Conservation (phyloP, 2,329 filamentous ascomycete species). For the Sporothrix globosa region DNA sequence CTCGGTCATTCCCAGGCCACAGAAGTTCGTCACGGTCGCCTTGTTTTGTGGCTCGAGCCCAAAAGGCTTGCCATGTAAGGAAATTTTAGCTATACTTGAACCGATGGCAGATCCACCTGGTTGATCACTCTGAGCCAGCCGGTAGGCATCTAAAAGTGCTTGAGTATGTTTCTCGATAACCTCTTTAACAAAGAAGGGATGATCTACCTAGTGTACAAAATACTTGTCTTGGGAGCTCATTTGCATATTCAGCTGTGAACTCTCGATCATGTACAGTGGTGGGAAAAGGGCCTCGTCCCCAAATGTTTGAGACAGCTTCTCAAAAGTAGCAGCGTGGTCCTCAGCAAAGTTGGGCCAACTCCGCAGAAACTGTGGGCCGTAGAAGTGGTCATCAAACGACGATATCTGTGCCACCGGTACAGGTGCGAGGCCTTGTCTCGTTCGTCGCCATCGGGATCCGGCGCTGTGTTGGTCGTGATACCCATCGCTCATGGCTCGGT, state of each 20-base stretch:
- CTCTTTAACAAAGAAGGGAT: not conserved
- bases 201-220: too few relatives aligned
- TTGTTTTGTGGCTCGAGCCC: not conserved
- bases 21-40: not conserved
- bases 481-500: not conserved
- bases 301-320: not conserved
- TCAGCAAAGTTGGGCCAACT: not conserved
- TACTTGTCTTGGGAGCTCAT: not conserved
- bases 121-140: not conserved
- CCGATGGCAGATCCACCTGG: not conserved
- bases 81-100: not conserved
- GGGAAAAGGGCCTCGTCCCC: not conserved
- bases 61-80: not conserved
- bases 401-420: not conserved
- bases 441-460: not conserved
- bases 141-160: not conserved
- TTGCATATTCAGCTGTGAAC: not conserved
- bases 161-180: not conserved
- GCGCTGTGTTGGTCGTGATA: not conserved
- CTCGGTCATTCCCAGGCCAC: not conserved
- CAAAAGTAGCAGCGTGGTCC: not conserved
- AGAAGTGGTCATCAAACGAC: not conserved
- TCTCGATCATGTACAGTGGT: not conserved
- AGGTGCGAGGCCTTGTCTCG: not conserved
- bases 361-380: not conserved